Evolutionary conservation across 768 basidiomycete genomes (phyloP), one percentile per base, ranked within the genome.

Genomic region (Chlorophyllum brunneum): DNA sequence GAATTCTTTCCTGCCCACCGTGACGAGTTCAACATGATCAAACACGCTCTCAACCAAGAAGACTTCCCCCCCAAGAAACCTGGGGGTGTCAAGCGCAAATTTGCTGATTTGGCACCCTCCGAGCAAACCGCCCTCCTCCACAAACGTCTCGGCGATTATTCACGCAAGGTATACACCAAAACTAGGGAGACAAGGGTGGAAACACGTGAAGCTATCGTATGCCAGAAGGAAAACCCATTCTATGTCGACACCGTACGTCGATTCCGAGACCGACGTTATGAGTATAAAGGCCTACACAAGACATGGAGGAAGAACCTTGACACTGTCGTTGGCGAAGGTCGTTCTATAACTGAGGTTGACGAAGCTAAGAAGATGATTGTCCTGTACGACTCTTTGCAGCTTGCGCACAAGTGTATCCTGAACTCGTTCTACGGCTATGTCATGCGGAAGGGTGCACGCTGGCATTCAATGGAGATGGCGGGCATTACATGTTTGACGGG

Each of bases 401-500:
- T 99, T 23, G 97, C 97, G 3, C 97, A 99, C 80, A 99, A 99
- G 73, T 98, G 95, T 64, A 99, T 99, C 65, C 82, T 99, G 58
- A 99, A 99, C 75, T 98, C 97, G 2, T 99, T 99, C 78, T 99
- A 99, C 65, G 97, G 97, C 30, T 99, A 99, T 61, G 95, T 99
- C 65, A 98, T 98, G 97, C 85, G 97, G 34, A 98, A 99, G 66
- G 97, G 97, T 47, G 97, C 97, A 15, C 77, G 97, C 26, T 99
- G 97, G 97, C 95, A 98, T 67, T 98, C 95, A 24, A 98, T 99
- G 97, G 97, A 99, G 74, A 99, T 99, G 97, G 97, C 97, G 1
- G 97, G 97, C 5, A 98, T 99, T 56, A 98, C 97, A 9, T 99
- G 97, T 70, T 74, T 98, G 47, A 98, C 97, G 0, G 97, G 97